phyloP scores from a whole-genome alignment of 75 land plant genomes.

The Cunninghamia lanceolata region DNA sequence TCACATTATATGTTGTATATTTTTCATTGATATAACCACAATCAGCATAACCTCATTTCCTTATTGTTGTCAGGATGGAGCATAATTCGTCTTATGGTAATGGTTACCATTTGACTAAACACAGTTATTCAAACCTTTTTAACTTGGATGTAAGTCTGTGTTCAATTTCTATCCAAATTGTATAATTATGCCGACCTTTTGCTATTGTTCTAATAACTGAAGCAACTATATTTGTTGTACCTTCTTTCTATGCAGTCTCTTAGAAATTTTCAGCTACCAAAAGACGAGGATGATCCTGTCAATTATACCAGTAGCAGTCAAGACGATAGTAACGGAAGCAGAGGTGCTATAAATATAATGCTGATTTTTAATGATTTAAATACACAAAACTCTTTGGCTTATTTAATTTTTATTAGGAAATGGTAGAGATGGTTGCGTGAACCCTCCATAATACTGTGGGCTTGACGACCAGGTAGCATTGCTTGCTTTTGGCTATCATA shows the following conservation, averaged over 20 bases:
- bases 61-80: slow-evolving; percentile 5
- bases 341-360: slow-evolving; percentile 33
- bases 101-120: slow-evolving; percentile 7
- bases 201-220: neutral
- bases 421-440: neutral
- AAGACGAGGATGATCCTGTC: slow-evolving; percentile 52
- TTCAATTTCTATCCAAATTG: neutral
- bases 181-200: neutral
- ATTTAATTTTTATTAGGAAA: neutral
- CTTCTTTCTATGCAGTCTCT: slow-evolving; percentile 38
- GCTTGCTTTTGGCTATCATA: neutral
- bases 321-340: slow-evolving; percentile 54
- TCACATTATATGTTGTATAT: neutral
- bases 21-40: neutral
- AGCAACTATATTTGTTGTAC: neutral
- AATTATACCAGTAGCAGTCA: slow-evolving; percentile 55
- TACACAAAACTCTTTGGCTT: slow-evolving; percentile 4
- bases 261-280: slow-evolving; percentile 58
- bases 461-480: neutral
- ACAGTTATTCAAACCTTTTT: slow-evolving; percentile 7
- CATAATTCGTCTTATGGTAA: neutral
- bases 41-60: neutral
- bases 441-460: neutral
- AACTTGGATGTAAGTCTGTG: slow-evolving; percentile 5
- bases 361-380: neutral